Conservation (phyloP, 495 filamentous ascomycete species). For the Massariosphaeria phaeospora region DNA sequence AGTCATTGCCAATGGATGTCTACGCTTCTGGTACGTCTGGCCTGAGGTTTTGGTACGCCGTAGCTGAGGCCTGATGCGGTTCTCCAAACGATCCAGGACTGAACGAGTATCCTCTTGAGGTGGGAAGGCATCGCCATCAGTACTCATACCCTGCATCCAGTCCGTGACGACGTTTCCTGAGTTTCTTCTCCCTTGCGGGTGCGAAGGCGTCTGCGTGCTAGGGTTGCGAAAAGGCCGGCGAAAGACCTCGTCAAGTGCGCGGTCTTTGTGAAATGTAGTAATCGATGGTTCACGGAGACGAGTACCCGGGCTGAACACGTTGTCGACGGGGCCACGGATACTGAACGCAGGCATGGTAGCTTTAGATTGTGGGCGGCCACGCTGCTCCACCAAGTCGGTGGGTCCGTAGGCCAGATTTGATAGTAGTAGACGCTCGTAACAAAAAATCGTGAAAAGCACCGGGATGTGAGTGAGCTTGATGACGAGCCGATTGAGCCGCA, state of each 20-base stretch:
- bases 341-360: conserved; percentile 33
- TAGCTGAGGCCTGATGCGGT: conserved; percentile 39
- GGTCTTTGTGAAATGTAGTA: conserved; percentile 79
- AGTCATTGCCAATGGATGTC: conserved; percentile 50
- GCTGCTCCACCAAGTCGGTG: conserved; percentile 60
- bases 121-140: conserved; percentile 58
- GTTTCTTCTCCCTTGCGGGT: conserved; percentile 53
- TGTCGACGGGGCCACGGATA: conserved; percentile 43
- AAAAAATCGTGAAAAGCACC: conserved; percentile 73
- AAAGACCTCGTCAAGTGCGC: conserved; percentile 89
- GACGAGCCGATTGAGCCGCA: conserved; percentile 73
- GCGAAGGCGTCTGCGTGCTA: conserved; percentile 44
- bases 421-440: conserved; percentile 77
- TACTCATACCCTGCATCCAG: conserved; percentile 75
- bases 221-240: conserved; percentile 53
- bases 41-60: conserved; percentile 32
- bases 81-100: conserved; percentile 56
- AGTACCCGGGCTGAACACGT: conserved; percentile 63
- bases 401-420: conserved; percentile 65
- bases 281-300: conserved; percentile 75
- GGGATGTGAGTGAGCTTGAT: conserved; percentile 90
- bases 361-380: conserved; percentile 37
- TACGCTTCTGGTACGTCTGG: conserved; percentile 27
- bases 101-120: conserved; percentile 58
- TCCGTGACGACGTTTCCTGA: conserved; percentile 70